A percentile compares a stretch with the other conserved stretches of the same genome.
phyloP scores from a whole-genome alignment of 2,329 filamentous ascomycete species.

The Akanthomyces uredinophilus region DNA sequence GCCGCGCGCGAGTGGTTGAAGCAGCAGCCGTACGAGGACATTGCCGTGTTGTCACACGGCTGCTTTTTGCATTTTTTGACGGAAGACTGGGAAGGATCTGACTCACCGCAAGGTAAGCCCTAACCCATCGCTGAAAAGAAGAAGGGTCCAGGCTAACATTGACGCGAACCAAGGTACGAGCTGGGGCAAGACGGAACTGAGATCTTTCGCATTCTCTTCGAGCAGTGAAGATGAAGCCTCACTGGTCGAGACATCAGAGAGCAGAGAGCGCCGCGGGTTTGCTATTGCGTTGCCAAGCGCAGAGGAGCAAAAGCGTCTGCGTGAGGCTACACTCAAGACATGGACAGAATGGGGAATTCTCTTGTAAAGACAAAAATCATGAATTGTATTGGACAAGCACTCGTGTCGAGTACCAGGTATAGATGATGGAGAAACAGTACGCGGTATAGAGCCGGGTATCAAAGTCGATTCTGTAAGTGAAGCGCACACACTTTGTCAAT shows the following conservation, averaged over 20 bases:
- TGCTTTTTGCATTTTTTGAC: conserved; percentile 74
- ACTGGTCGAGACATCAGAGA: neutral
- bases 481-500: neutral
- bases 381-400: neutral
- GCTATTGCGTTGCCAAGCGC: conserved; percentile 35
- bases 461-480: neutral
- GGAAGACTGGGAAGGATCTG: conserved; percentile 61
- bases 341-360: conserved; percentile 6
- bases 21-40: conserved; percentile 46
- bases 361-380: neutral
- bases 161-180: conserved; percentile 47
- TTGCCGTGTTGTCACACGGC: conserved; percentile 70
- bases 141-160: neutral
- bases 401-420: neutral
- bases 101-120: conserved; percentile 29
- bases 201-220: conserved; percentile 54
- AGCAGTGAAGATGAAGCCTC: conserved; percentile 27
- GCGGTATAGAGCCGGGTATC: neutral
- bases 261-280: neutral
- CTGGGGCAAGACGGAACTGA: conserved; percentile 63
- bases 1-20: conserved; percentile 52
- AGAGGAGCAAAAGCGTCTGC: conserved; percentile 35
- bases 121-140: neutral
- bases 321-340: conserved; percentile 4
- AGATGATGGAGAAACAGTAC: neutral